Base-by-base conservation (phyloP, 1,284 basidiomycete species). In the Puccinia hordei region DNA sequence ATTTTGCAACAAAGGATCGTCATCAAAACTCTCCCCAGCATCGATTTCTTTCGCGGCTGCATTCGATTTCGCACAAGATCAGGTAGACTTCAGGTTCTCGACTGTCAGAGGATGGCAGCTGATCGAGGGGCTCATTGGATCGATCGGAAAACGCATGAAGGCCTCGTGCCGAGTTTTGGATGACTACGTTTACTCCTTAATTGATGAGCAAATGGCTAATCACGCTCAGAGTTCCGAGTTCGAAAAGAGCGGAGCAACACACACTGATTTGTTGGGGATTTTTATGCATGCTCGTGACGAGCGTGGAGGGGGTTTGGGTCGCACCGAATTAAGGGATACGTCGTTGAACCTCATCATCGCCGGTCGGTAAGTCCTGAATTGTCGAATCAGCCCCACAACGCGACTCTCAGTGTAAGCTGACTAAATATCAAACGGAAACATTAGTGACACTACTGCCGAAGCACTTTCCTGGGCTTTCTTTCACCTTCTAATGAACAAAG, bases 391-490 rank as follows among this genome's bases (percentile, higher is more conserved):
- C 33, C 13, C 15, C 1, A 5, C 57, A 33, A 38, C 2, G 30
- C 5, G 33, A 12, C 59, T 17, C 2, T 33, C n/a, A n/a, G 38
- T n/a, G n/a, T 41, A 41, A 27, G 53, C 6, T 55, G 53, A 55
- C 53, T 24, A 24, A 24, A n/a, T 2, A 55, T 55, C 24, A 24
- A 59, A 59, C 24, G 9, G 27, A 57, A 57, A 57, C 24, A 30
- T 2, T 35, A 80, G 77, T 22, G 77, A 80, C 71, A 80, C 77
- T 17, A 80, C 77, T 30, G 77, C 68, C 5, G 51, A 80, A 51
- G 77, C 77, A 57, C 69, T 80, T 0, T 61, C 68, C n/a, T 80
- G 77, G 77, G 41, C 53, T 19, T 72, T 80, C 44, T 80, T 59
- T 63, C 77, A 80, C 46, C 27, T 80, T 27, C 19, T 72, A 15